Evolutionary conservation across 2,329 filamentous ascomycete genomes (phyloP).

Genomic region (Alternaria ethzedia): DNA sequence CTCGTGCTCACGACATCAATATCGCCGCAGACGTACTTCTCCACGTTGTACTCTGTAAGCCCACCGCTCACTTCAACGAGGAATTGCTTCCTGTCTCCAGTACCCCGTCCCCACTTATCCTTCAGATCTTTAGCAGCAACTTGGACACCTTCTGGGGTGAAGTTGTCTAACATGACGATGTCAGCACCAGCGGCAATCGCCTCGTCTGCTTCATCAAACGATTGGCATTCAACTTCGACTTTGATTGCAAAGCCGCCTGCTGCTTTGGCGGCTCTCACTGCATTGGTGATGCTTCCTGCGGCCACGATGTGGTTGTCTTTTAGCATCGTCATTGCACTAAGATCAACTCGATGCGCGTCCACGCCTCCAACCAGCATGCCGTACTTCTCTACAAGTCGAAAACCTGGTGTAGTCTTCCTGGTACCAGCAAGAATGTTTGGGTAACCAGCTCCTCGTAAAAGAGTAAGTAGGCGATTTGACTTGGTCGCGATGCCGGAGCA

Average conservation of each 20-base stretch:
- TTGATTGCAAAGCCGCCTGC: conserved; percentile 91
- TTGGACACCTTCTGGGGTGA: conserved; percentile 78
- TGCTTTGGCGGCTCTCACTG: conserved; percentile 81
- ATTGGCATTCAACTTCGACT: conserved; percentile 94
- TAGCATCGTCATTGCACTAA: conserved; percentile 93
- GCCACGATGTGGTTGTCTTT: conserved; percentile 99
- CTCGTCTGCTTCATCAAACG: conserved; percentile 85
- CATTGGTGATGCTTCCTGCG: conserved; percentile 79
- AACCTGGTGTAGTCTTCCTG: conserved; percentile 95
- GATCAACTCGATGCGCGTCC: conserved; percentile 88
- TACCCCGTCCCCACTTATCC: conserved; percentile 74
- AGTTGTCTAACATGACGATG: conserved; percentile 98
- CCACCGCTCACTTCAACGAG: conserved; percentile 93
- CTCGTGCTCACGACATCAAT: conserved; percentile 96
- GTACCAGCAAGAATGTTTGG: conserved; percentile 88
- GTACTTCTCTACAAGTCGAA: conserved; percentile 96
- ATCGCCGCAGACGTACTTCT: conserved; percentile 77
- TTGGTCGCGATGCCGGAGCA: conserved; percentile 89
- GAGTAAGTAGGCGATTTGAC: conserved; percentile 56
- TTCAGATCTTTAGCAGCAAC: conserved; percentile 77
- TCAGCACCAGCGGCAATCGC: conserved; percentile 91
- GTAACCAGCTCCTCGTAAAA: conserved; percentile 71
- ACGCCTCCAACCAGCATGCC: conserved; percentile 94
- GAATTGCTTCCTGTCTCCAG: conserved; percentile 65
- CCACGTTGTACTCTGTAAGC: conserved; percentile 82